Base-by-base conservation (phyloP, 148 eudicot genomes). In the Silene conica region DNA sequence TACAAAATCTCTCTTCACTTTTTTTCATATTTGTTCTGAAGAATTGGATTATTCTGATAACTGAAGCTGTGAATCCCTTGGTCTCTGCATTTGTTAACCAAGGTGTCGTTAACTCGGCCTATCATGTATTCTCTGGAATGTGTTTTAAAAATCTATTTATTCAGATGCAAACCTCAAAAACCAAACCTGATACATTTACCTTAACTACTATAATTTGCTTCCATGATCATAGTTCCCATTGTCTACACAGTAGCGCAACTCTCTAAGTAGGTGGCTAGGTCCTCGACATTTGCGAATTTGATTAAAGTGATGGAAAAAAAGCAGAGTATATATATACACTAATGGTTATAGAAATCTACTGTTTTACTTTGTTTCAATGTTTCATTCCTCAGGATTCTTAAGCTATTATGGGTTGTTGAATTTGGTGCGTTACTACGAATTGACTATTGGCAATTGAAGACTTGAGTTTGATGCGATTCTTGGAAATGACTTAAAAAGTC, bases 11-110 rank as follows among this genome's bases (percentile, higher is more conserved):
- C n/a, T n/a, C n/a, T n/a, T n/a, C n/a, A n/a, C n/a, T n/a, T n/a
- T n/a, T 89, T 70, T 85, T 85, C 69, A 85, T 92, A 11, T 26
- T 76, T 65, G 85, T 75, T 20, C 54, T 82, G 38, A 93, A 89
- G 76, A 81, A 48, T n/a, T 92, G 90, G 19, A 93, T 90, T 38
- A 61, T 67, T 70, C 72, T 67, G 26, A 82, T 82, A 73, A 80
- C 77, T 18, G 87, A 87, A 84, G 96, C 81, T 38, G 76, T 82
- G 38, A 92, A 93, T 72, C 93, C 98, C 45, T 74, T 90, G 61
- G 71, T 93, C 59, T 87, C 98, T 61, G 82, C 93, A n/a, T 85
- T 87, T 26, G 76, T 84, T 60, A 89, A 78, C 82, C 84, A 75
- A 73, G 86, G 89, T 73, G 75, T 78, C 41, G 70, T 92, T 11